Conservation (phyloP, 2,329 filamentous ascomycete species). For the Fusarium robinianum region DNA sequence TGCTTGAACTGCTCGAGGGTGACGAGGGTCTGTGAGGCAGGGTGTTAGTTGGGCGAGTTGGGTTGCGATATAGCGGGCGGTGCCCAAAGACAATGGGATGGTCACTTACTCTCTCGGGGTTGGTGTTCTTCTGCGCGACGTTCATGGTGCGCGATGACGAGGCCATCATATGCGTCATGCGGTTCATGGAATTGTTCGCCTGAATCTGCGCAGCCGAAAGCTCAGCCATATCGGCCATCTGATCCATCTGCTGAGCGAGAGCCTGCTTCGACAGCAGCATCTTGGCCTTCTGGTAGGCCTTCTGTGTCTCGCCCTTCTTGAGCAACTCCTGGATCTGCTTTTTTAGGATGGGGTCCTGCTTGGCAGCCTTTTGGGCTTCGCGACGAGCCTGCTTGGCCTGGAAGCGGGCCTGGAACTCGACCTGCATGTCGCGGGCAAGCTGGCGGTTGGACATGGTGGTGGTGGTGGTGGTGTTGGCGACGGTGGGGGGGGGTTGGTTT, state of each 20-base stretch:
- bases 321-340: slow-evolving; percentile 67
- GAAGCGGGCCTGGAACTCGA: slow-evolving; percentile 67
- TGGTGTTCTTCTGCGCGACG: slow-evolving; percentile 61
- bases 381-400: slow-evolving; percentile 66
- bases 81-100: too few species aligned
- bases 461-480: neutral
- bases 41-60: slow-evolving; percentile 15
- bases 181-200: slow-evolving; percentile 68
- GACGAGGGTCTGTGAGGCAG: slow-evolving; percentile 54
- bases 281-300: slow-evolving; percentile 67
- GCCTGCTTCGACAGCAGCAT: slow-evolving; percentile 65
- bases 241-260: slow-evolving; percentile 66
- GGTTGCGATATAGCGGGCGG: too few species aligned
- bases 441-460: slow-evolving; percentile 62
- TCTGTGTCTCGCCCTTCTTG: slow-evolving; percentile 66
- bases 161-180: slow-evolving; percentile 67
- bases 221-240: slow-evolving; percentile 67
- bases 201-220: slow-evolving; percentile 64
- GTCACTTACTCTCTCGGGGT: slow-evolving; percentile 59
- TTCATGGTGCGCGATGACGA: slow-evolving; percentile 63
- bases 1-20: slow-evolving; percentile 65
- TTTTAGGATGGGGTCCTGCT: slow-evolving; percentile 63
- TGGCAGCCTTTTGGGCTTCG: slow-evolving; percentile 63
- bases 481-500: neutral
- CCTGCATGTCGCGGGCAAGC: slow-evolving; percentile 63